These are phyloP conservation scores for Aspergillus brasiliensis DNA, from an alignment of 2,329 filamentous ascomycete species.

Conservation along the genomic window DNA sequence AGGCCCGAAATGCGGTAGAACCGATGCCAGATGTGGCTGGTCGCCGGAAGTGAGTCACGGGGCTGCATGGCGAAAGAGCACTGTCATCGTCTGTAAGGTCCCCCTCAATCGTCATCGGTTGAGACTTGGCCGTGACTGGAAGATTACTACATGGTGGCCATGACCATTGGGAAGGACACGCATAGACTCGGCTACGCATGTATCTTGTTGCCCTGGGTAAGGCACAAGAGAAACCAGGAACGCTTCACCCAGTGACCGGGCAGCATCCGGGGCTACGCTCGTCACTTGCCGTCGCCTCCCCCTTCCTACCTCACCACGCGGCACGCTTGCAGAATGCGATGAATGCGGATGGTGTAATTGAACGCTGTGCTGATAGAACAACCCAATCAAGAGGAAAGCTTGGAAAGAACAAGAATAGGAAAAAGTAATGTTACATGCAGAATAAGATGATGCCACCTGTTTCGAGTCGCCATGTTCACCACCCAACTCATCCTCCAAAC, in stretches of 20 bases:
- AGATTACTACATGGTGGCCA: constrained; percentile 18
- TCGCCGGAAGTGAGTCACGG: constrained; percentile 10
- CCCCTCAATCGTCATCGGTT: neutral
- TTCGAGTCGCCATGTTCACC: constrained; percentile 2
- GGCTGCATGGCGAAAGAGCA: constrained; percentile 9
- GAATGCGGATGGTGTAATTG: constrained; percentile 7
- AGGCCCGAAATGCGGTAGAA: constrained; percentile 1
- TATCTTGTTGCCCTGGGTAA: neutral
- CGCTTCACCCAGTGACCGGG: constrained; percentile 2
- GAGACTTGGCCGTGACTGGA: constrained; percentile 10
- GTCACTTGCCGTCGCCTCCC: neutral
- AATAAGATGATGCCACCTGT: constrained; percentile 4
- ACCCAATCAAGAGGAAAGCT: neutral
- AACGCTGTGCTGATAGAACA: neutral
- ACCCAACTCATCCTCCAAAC: constrained; percentile 3
- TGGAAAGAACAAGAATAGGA: neutral
- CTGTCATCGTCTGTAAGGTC: constrained; percentile 21
- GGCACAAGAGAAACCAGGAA: constrained; percentile 1
- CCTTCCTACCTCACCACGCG: constrained; percentile 4
- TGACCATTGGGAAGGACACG: neutral
- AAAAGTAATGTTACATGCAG: constrained; percentile 8
- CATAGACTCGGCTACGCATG: too few species aligned
- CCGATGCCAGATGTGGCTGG: constrained; percentile 7
- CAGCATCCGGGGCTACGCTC: neutral
- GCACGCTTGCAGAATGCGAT: constrained; percentile 4